Base-by-base conservation (phyloP, 2,329 filamentous ascomycete species). In the Colletotrichum sp. region DNA sequence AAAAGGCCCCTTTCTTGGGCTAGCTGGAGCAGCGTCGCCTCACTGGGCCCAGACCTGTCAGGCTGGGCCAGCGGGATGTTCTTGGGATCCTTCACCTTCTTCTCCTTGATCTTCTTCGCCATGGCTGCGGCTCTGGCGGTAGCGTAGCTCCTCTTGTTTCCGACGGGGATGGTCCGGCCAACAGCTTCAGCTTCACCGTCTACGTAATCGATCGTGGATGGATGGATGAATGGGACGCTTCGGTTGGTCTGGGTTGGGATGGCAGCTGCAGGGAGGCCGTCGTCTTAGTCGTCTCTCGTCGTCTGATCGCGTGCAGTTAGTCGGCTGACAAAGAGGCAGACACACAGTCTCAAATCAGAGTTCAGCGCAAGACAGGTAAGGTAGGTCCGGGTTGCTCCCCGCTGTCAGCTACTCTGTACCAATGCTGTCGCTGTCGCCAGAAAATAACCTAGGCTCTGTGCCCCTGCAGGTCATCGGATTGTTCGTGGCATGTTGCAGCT, bases 21-120 rank as follows among this genome's bases (percentile, higher is more conserved):
- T 34, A 96, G 82, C 72, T 96, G 88, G 74, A 96, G 88, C n/a
- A 97, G 88, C 0, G 94, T 96, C 83, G 93, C 90, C 58, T 92
- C 88, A 7, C 85, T 85, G 0, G 88, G 88, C 2, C 84, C 90
- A 67, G 91, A 92, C 75, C 93, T 91, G 84, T 95, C 92, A 36
- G 94, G 94, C n/a, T 94, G 92, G 67, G 87, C 85, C 74, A 96
- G 88, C 79, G 92, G 91, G 82, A 94, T 89, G 74, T 89, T 84
- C 77, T 83, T 82, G 58, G 88, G 84, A 63, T 85, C 84, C 79
- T 87, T 85, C 77, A 89, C 85, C 78, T 87, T 89, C 65, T 89
- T 88, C 79, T 88, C 87, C 78, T 85, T 86, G 70, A 86, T 88
- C 89, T 72, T 75, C 24, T 77, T 78, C 6, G 75, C 77, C 77